phyloP scores from a whole-genome alignment of 2,329 filamentous ascomycete species.

The Pseudonectria buxi region DNA sequence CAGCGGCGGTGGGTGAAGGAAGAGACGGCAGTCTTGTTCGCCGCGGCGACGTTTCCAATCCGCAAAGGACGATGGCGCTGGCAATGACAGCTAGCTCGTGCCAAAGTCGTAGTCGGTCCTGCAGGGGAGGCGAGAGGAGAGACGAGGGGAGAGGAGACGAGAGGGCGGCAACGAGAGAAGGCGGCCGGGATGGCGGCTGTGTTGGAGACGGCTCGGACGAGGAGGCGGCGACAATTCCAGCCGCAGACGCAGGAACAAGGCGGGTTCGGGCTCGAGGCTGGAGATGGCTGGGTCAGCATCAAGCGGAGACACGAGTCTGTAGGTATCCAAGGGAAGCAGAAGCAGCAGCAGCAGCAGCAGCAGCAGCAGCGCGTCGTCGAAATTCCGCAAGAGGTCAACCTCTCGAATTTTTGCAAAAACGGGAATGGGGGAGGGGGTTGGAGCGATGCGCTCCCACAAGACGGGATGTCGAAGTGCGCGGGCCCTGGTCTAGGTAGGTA shows the following conservation, averaged over 20 bases:
- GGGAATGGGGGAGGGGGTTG: constrained; percentile 11
- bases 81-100: constrained; percentile 3
- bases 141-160: not conserved
- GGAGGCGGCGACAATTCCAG: constrained; percentile 16
- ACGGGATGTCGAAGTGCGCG: constrained; percentile 11
- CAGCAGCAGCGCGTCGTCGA: constrained; percentile 22
- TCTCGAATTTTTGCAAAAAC: constrained; percentile 28
- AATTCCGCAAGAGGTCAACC: constrained; percentile 24
- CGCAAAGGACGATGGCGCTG: constrained; percentile 1
- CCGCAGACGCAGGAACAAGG: constrained; percentile 24
- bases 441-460: constrained; percentile 14
- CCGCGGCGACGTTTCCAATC: constrained; percentile 1
- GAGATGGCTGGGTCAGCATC: constrained; percentile 41
- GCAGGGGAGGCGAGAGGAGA: not conserved
- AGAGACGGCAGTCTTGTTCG: constrained; percentile 12
- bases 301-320: constrained; percentile 17
- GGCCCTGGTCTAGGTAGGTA: too few relatives aligned
- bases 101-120: constrained; percentile 13
- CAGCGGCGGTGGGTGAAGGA: constrained; percentile 24
- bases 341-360: too few relatives aligned
- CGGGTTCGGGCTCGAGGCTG: constrained; percentile 29
- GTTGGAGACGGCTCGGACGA: constrained; percentile 5
- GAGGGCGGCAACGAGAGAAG: constrained; percentile 11
- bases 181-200: constrained; percentile 2
- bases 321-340: too few relatives aligned